Evolutionary conservation across 1,284 basidiomycete genomes (phyloP), one percentile per base, ranked within the genome.

Genomic region (Stygiomarasmius scandens): DNA sequence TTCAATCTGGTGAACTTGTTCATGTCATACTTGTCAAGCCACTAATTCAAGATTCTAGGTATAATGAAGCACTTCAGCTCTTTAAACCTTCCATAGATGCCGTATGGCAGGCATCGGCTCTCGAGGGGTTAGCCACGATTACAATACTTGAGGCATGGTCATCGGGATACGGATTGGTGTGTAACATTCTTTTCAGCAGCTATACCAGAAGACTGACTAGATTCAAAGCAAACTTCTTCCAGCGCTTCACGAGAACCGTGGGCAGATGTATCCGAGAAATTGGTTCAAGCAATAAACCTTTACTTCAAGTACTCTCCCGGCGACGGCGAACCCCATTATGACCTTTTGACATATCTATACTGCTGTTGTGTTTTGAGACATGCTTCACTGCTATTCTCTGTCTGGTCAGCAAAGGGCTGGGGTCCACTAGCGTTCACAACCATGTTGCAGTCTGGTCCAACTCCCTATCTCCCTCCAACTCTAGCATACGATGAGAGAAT

Each of bases 321-420:
- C 1, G 89, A 92, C 57, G 71, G 73, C 29, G 81, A 84, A 59
- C 78, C 81, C 53, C 79, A 82, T 51, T 79, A 84, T 63, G 77
- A 86, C 20, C 73, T 90, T 49, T 74, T 91, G 38, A 76, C 87
- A 5, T 83, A 86, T 67, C 75, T 92, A 20, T 91, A 90, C 69
- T 80, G 78, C 52, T 82, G 77, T 45, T 83, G 84, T 54, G 78
- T 90, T 54, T 75, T 92, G 10, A 82, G 90, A 38, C 89, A 92
- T 64, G 74, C 86, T 3, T 80, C 82, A 4, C 76, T 93, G 36
- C 74, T 92, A 20, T 88, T 92, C 64, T 77, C 89, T 25, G 78
- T 93, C 16, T 96, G 93, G 91, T 87, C 88, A 29, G 83, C 89
- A 1, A 93, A 93, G 67, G 94, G 93, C 23, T 95, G 92, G 91